Conservation (phyloP, 2,329 filamentous ascomycete species). For the Xylariaceae sp. region DNA sequence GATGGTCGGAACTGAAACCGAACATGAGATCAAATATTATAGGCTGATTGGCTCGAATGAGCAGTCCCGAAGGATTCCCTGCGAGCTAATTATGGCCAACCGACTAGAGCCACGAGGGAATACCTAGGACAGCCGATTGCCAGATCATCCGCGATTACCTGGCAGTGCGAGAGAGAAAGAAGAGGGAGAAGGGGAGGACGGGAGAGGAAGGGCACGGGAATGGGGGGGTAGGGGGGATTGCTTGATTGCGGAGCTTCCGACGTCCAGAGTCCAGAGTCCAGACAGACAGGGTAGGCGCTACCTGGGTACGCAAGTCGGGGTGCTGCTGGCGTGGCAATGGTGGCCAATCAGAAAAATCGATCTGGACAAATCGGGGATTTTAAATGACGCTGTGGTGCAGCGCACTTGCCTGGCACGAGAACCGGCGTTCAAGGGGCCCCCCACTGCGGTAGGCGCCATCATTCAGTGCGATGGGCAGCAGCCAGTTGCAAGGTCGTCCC, state of each 20-base stretch:
- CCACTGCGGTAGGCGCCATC: too few relatives aligned
- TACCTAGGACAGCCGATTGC: constrained; percentile 31
- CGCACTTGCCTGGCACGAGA: constrained; percentile 10
- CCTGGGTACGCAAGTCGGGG: constrained; percentile 7
- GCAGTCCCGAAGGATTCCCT: not conserved
- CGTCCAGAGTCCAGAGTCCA: too few relatives aligned
- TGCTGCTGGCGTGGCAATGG: constrained; percentile 1
- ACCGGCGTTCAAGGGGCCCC: not conserved
- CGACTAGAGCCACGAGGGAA: constrained; percentile 2
- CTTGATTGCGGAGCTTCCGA: constrained; percentile 23
- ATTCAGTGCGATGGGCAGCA: too few relatives aligned
- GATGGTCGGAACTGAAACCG: constrained; percentile 22
- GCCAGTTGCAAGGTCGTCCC: not conserved
- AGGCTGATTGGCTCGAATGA: constrained; percentile 20
- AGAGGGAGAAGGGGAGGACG: constrained; percentile 30
- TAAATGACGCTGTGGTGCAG: constrained; percentile 14
- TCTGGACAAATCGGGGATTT: constrained; percentile 17
- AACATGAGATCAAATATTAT: constrained; percentile 3
- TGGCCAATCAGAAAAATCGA: constrained; percentile 43
- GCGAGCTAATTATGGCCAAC: not conserved
- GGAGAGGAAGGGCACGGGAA: constrained; percentile 10
- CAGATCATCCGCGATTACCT: constrained; percentile 25
- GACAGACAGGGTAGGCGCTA: not conserved
- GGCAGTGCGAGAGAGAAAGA: constrained; percentile 26
- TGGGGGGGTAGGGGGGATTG: constrained; percentile 21